Base-by-base conservation (phyloP, 768 basidiomycete genomes). In the Sporobolomyces phaffii region DNA sequence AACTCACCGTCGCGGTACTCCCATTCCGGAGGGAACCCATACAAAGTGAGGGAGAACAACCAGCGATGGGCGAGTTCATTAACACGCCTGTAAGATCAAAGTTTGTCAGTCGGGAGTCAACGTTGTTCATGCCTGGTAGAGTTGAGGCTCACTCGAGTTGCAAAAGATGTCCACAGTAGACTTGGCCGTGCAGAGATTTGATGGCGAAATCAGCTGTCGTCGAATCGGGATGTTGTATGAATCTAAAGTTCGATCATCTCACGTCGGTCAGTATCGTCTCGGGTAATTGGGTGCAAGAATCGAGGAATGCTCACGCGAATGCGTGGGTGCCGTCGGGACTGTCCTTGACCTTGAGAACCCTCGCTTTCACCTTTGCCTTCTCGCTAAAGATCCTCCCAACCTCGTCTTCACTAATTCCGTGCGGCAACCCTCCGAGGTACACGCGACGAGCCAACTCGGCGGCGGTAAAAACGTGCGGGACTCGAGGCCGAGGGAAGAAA, bases 401-500 rank as follows among this genome's bases (percentile, higher is more conserved):
- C 41, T 67, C 54, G 14, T 62, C 60, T 18, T 38, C 22, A 45
- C 53, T 44, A 33, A 62, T 62, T n/a, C 53, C 54, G 34, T 26
- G 62, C n/a, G 48, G 54, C 15, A 67, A 36, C 20, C 54, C 48
- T 18, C 65, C 60, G 31, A 47, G 33, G 54, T 57, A 67, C 24
- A 67, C 65, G 29, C 65, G 33, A 15, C 60, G 10, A 40, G 65
- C 65, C 33, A 67, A 49, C 34, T 67, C 65, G 41, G 65, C 65
- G 11, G 65, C 65, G 5, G 65, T 67, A 17, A 67, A 62, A 34
- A 57, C 15, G 48, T 51, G 33, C 2, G 65, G 65, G 1, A 45
- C 41, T 17, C 34, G 20, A 38, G 60, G 60, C 13, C 60, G 53
- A 22, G 54, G 65, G 47, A 58, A 57, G 47, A 50, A 57, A 10